Evolutionary conservation across 257 asterid genomes (phyloP), one percentile per base, ranked within the genome.

Genomic region (Ophiorrhiza pumila): DNA sequence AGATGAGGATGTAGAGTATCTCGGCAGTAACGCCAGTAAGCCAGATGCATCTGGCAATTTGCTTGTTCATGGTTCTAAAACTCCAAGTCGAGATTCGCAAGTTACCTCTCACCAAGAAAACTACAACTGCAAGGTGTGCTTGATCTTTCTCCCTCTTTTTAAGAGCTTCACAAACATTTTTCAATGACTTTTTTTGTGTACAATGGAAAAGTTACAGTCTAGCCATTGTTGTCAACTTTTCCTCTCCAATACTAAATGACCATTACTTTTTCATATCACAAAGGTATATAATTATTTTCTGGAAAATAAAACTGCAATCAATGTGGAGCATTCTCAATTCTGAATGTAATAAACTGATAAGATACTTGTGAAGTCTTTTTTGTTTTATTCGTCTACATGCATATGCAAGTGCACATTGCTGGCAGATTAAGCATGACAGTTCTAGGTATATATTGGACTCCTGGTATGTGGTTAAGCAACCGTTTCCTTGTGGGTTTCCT

Each of bases 121-220:
- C 73, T 62, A 73, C 50, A 90, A 81, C 18, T 83, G 81, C 76
- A 81, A 80, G 93, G 98, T 91, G 55, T 23, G 77, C 76, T 45
- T 67, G 65, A 39, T 29, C 27, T 11, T 71, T 59, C n/a, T 47
- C 43, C 59, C 25, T 10, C 25, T 34, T 68, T 75, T n/a, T 20
- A 18, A 12, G n/a, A 67, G n/a, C 43, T 35, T 55, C 37, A 74
- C 49, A 23, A 35, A 2, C 6, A 17, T 27, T 13, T 1, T 52
- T 42, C 34, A 10, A 52, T n/a, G 52, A 46, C 12, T 11, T 46
- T 46, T 46, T 4, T 46, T 15, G 14, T 46, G n/a, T n/a, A n/a
- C n/a, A n/a, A n/a, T n/a, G 7, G 22, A 20, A 53, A 6, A 11
- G 5, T 56, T 23, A 23, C 34, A 15, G 12, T 56, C 34, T 56